Evolutionary conservation across 331 rosid genomes (phyloP).

Genomic region (Stylosanthes scabra): DNA sequence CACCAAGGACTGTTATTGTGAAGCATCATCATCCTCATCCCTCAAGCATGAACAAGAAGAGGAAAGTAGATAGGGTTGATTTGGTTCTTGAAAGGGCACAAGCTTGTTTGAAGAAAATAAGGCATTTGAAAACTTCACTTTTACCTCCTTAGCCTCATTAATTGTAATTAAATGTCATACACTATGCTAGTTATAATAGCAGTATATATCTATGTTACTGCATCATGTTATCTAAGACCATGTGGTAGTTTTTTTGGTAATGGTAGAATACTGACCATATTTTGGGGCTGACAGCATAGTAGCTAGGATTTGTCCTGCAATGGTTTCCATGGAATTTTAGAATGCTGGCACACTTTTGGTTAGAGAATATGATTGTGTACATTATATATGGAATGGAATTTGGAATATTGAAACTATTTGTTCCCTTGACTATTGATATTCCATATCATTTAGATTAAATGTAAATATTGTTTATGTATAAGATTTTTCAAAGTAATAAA

Average conservation of each 20-base stretch:
- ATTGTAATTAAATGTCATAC: not conserved
- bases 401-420: too few species aligned
- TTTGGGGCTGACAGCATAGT: constrained; percentile 7
- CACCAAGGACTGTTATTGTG: constrained; percentile 1
- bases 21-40: not conserved
- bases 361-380: too few species aligned
- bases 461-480: too few species aligned
- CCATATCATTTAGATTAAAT: too few species aligned
- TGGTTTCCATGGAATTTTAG: not conserved
- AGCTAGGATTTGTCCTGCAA: not conserved
- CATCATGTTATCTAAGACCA: not conserved
- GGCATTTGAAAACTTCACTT: constrained; percentile 41
- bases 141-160: constrained; percentile 20
- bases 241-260: constrained; percentile 9
- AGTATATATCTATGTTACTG: not conserved
- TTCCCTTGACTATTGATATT: too few species aligned
- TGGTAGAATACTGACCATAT: not conserved
- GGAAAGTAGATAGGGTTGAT: constrained; percentile 50
- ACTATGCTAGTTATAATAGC: not conserved
- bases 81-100: constrained; percentile 58
- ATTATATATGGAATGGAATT: too few species aligned
- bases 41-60: constrained; percentile 39
- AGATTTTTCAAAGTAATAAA: too few species aligned
- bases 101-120: constrained; percentile 52
- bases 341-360: not conserved